Evolutionary conservation across 2,329 filamentous ascomycete genomes (phyloP), one percentile per base, ranked within the genome.

Genomic region (Fusarium sp.): DNA sequence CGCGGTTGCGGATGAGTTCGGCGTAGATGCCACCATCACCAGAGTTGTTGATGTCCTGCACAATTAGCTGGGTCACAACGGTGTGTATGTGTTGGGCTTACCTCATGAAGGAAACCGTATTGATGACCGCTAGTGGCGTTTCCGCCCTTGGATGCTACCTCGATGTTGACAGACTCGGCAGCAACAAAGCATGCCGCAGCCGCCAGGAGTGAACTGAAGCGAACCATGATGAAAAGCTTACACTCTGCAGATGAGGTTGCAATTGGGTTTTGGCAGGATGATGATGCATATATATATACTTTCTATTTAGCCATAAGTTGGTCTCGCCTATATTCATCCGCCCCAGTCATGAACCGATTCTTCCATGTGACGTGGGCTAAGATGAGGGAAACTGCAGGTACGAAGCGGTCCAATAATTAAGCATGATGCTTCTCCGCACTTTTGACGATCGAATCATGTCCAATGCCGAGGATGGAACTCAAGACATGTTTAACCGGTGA

Each of bases 11-110:
- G 60, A 93, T 87, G 59, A 93, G 79, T 75, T 93, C 90, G 51
- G 89, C 91, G 76, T 93, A 93, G 67, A 93, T 87, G 8, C 91
- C 91, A 24, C 91, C 91, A 75, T 93, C 91, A 4, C 91, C 90
- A 3, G 88, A 90, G 77, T 91, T 88, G 78, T 89, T 89, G 77
- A 90, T 90, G 57, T 89, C 87, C 86, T 88, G 3, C 1, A 10
- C 25, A 27, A 10, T 27, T 27, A 27, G 25, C 25, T 27, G 9
- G 25, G 3, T 27, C 1, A 27, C 25, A 27, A 27, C 3, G 9
- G 25, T 27, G 9, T 8, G 25, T 3, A 27, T 25, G 7, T 25
- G 8, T 27, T 10, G 9, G 25, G 9, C 25, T 27, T 10, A 83
- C 82, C 76, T 84, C 82, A 52, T 84, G 82, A 5, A 84, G 75